These are phyloP conservation scores for Eucalyptus curtisii DNA, from an alignment of 345 rosid genomes.

Conservation along the genomic window DNA sequence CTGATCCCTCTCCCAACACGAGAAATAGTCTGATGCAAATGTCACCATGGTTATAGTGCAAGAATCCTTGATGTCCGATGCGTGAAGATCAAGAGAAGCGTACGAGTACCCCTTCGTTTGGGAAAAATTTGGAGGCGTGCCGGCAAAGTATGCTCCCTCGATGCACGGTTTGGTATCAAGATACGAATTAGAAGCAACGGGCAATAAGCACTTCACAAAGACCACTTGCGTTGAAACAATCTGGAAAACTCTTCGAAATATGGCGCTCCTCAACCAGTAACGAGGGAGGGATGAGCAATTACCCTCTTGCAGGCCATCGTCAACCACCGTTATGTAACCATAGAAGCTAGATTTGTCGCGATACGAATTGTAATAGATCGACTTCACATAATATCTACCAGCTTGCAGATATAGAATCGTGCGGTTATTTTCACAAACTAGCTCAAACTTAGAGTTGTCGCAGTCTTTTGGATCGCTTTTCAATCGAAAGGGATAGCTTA, in stretches of 20 bases:
- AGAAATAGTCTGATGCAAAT: not conserved
- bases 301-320: not conserved
- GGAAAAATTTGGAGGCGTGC: not conserved
- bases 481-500: not conserved
- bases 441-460: no score
- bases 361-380: rapidly evolving
- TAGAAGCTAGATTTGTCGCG: rapidly evolving
- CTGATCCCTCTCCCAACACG: not conserved
- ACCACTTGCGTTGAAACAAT: not conserved
- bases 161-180: not conserved
- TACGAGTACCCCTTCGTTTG: not conserved
- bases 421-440: no score
- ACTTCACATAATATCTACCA: not conserved
- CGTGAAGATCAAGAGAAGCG: rapidly evolving
- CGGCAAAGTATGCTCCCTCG: not conserved
- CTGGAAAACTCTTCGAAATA: no score
- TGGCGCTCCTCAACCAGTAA: no score
- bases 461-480: no score
- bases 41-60: not conserved
- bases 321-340: no score
- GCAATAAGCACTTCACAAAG: not conserved
- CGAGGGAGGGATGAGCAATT: not conserved
- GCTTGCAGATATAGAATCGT: rapidly evolving
- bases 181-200: not conserved
- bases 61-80: not conserved